phyloP scores from a whole-genome alignment of 2,329 filamentous ascomycete genomes.

The Raffaelea ambrosiae region DNA sequence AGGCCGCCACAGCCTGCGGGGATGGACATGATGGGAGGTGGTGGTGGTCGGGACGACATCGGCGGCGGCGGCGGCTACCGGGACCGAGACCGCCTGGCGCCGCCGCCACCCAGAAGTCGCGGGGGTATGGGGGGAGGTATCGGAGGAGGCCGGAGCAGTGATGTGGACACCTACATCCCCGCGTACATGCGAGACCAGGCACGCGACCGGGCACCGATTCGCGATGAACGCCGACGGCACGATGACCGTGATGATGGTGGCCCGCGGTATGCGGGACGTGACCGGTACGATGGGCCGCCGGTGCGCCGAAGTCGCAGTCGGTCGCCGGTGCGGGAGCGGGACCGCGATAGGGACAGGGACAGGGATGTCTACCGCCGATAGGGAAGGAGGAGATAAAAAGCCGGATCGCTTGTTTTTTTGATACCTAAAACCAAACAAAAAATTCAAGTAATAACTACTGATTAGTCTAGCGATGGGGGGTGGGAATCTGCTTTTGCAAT shows the following conservation, averaged over 20 bases:
- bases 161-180: conserved; percentile 42
- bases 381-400: no score
- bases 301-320: conserved; percentile 36
- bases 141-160: conserved; percentile 1
- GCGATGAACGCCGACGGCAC: conserved; percentile 30
- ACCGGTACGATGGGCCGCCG: conserved; percentile 24
- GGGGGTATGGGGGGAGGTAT: conserved; percentile 14
- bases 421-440: no score
- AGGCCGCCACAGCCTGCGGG: conserved; percentile 40
- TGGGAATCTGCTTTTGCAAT: no score
- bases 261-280: conserved; percentile 13
- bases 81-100: conserved; percentile 19
- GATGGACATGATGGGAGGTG: conserved; percentile 24
- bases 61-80: conserved; percentile 26
- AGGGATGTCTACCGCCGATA: neutral
- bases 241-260: conserved; percentile 31
- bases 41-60: conserved; percentile 23
- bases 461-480: no score
- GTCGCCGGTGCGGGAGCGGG: conserved; percentile 29
- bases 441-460: no score
- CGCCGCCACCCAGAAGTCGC: conserved; percentile 2
- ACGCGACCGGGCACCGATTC: conserved; percentile 12
- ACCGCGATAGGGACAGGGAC: conserved; percentile 37
- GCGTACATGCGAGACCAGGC: conserved; percentile 30
- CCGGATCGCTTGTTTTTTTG: no score